Evolutionary conservation across 306 rosid genomes (phyloP), one percentile per base, ranked within the genome.

Genomic region (Fragaria iinumae): DNA sequence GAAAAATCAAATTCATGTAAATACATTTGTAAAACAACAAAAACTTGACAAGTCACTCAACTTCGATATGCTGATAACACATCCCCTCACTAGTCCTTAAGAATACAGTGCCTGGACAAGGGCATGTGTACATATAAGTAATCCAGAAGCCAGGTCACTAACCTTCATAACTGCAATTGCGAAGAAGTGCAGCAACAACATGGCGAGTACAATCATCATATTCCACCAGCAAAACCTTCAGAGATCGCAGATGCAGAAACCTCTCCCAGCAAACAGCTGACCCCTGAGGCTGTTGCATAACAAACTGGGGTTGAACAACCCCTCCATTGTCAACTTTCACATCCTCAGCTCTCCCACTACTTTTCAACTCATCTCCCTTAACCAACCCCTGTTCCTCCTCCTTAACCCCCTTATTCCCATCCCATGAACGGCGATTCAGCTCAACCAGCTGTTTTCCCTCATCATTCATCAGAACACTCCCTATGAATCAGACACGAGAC

Each of bases 91-190:
- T 38, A 32, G 36, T 50, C 16, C 49, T 49, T 6, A 12, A 13
- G 45, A 50, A 39, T 38, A 23, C 4, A 41, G 55, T 71, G 52
- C 59, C 29, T 43, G 57, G 25, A 59, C 11, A 73, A 41, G 10
- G 69, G 66, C n/a, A n/a, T 56, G 34, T 7, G 21, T 64, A 27
- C 8, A 41, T 16, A 63, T 64, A 36, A 43, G 71, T 63, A 44
- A 60, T 64, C 49, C 43, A 36, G 25, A 39, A 39, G 81, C 66
- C 48, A 21, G 65, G 50, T 76, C 8, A 69, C 89, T 62, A 69
- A 83, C 98, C 98, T 90, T 93, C 98, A 86, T 93, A 93, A 80
- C 97, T 87, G 86, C 98, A 93, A 83, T 91, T 93, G 72, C 97
- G 93, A 74, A 93, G 98, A 82, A 93, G 84, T 29, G 98, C 98